phyloP scores from a whole-genome alignment of 306 rosid species.

The Vigna trinervia region DNA sequence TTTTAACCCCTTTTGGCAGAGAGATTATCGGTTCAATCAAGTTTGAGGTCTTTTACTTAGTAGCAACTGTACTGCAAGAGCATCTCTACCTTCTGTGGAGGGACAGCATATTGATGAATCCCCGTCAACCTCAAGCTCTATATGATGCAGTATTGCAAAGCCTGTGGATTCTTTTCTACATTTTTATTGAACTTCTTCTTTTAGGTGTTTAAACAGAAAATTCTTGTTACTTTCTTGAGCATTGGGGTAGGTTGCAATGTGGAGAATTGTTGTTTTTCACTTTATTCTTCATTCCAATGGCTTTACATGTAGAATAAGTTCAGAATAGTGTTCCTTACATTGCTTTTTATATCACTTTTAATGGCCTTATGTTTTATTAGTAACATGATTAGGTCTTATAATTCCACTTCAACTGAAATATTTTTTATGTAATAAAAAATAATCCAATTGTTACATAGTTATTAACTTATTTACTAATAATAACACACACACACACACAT shows the following conservation, averaged over 20 bases:
- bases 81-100: conserved; percentile 14
- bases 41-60: conserved; percentile 39
- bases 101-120: conserved; percentile 24
- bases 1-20: conserved; percentile 56
- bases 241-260: not conserved
- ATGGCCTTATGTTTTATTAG: too few species aligned
- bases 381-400: too few species aligned
- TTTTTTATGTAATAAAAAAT: too few species aligned
- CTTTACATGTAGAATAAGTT: not conserved
- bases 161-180: conserved; percentile 10
- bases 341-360: too few species aligned
- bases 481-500: too few species aligned
- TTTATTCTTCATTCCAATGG: conserved; percentile 3
- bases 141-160: conserved; percentile 20
- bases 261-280: conserved; percentile 6
- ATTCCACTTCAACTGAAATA: too few species aligned
- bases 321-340: too few species aligned
- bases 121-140: conserved; percentile 34
- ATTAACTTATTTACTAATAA: too few species aligned
- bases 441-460: too few species aligned
- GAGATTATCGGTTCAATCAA: conserved; percentile 67
- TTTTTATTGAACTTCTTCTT: conserved; percentile 14
- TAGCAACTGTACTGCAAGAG: conserved; percentile 25
- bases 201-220: not conserved
- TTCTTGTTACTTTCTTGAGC: not conserved